phyloP scores from a whole-genome alignment of 2,329 filamentous ascomycete species.

The Cercospora canescens region DNA sequence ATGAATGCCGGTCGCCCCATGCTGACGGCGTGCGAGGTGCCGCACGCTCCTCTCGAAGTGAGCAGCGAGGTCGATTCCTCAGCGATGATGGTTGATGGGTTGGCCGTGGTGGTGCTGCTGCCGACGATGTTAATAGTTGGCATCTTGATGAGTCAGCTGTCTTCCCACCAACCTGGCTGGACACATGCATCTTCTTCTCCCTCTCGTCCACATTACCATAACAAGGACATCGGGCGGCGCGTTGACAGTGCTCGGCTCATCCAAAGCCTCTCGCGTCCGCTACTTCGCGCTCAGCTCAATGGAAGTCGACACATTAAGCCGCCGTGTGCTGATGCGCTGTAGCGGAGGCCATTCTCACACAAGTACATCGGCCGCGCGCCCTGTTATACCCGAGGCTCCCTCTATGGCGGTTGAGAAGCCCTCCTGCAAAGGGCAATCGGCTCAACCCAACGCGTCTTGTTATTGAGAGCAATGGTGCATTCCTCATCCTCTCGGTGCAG shows the following conservation, averaged over 20 bases:
- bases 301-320: background rate
- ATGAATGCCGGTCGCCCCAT: background rate
- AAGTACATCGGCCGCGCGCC: background rate
- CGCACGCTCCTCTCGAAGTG: background rate
- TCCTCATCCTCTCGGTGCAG: background rate
- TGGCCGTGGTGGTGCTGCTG: background rate
- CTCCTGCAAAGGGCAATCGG: background rate
- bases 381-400: background rate
- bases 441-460: background rate
- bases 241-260: background rate
- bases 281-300: background rate
- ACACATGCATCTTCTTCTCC: background rate
- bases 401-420: background rate
- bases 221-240: background rate
- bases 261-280: too few species aligned
- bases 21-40: background rate
- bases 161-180: background rate
- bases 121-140: background rate
- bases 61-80: background rate
- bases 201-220: background rate
- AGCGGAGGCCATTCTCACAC: background rate
- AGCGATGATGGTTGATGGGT: background rate
- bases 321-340: background rate
- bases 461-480: background rate
- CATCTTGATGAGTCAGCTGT: background rate